Evolutionary conservation across 73 alveolate genomes (phyloP), one percentile per base, ranked within the genome.

Genomic region (Paraurostyla sp.): DNA sequence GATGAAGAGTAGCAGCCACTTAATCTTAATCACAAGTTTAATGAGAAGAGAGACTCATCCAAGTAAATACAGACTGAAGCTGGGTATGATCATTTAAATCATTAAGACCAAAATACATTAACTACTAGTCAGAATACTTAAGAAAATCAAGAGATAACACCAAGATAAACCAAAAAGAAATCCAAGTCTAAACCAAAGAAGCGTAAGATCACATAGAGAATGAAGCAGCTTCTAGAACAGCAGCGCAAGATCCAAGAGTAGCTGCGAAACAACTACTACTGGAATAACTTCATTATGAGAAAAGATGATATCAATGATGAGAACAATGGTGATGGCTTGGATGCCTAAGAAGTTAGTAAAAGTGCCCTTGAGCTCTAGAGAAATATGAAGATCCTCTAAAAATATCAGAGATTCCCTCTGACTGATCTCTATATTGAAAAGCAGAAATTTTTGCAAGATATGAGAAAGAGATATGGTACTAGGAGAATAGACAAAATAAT

Each of bases 261-360:
- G 32, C 6, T 65, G 58, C 4, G 82, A 65, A 65, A 65, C 25
- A 65, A 65, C 1, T 65, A 65, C 58, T 65, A 65, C 25, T 65
- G 82, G 82, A 65, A 65, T 22, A 65, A 65, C 25, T 65, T 38
- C 82, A 65, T 40, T 35, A 65, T 65, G 82, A 38, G 41, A 22
- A 38, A 65, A 22, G 82, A 65, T 65, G 82, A 65, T 65, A 40
- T 38, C 7, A 1, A 65, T 3, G 82, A 65, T 33, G 82, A 65
- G 9, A 13, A 22, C 9, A 32, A 60, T 60, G 50, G 15, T 4
- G 30, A 60, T 9, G 82, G 82, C 16, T 1, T 18, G 58, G 13
- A 65, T 18, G 20, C n/a, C 11, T 38, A 65, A 22, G n/a, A n/a
- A n/a, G 6, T 65, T 2, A 18, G 43, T 32, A 33, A 32, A 4